Evolutionary conservation across 2,329 filamentous ascomycete genomes (phyloP).

Genomic region (Coniosporium tulheliwenetii): DNA sequence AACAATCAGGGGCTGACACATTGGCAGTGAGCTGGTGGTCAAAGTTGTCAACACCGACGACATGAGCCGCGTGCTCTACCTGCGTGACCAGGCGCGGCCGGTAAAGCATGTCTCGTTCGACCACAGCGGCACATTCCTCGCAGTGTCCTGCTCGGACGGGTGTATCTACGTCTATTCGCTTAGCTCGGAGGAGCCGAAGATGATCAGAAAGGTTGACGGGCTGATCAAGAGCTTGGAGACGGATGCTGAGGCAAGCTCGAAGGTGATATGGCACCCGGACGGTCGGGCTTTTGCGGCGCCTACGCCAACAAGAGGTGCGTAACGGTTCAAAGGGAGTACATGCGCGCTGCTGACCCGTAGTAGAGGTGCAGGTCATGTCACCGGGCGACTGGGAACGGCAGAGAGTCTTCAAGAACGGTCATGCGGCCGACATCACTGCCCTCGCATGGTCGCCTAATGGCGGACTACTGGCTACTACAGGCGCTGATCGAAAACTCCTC

Average conservation of each 20-base stretch:
- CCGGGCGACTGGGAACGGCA: constrained; percentile 81
- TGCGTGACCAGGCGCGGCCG: constrained; percentile 73
- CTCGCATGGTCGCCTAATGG: constrained; percentile 92
- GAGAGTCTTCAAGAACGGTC: constrained; percentile 60
- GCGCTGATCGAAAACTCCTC: constrained; percentile 45
- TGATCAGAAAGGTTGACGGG: constrained; percentile 73
- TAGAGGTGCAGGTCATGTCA: constrained; percentile 74
- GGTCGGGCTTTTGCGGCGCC: constrained; percentile 78
- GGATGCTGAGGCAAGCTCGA: constrained; percentile 60
- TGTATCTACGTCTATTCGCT: constrained; percentile 82
- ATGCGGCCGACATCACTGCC: constrained; percentile 72
- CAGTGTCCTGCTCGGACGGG: constrained; percentile 79
- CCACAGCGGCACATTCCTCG: constrained; percentile 55
- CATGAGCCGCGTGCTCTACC: constrained; percentile 56
- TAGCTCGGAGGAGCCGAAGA: constrained; percentile 58
- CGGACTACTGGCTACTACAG: constrained; percentile 56
- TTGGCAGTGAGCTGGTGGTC: constrained; percentile 58
- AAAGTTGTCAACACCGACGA: constrained; percentile 77
- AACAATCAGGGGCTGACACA: constrained; percentile 9
- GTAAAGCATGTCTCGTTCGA: constrained; percentile 89
- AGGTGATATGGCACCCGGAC: constrained; percentile 82
- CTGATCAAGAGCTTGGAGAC: constrained; percentile 66
- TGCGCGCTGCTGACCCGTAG: background rate
- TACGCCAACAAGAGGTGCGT: constrained; percentile 48
- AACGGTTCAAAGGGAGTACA: background rate